phyloP scores from a whole-genome alignment of 2,329 filamentous ascomycete genomes.

The Colletotrichum sansevieriae region DNA sequence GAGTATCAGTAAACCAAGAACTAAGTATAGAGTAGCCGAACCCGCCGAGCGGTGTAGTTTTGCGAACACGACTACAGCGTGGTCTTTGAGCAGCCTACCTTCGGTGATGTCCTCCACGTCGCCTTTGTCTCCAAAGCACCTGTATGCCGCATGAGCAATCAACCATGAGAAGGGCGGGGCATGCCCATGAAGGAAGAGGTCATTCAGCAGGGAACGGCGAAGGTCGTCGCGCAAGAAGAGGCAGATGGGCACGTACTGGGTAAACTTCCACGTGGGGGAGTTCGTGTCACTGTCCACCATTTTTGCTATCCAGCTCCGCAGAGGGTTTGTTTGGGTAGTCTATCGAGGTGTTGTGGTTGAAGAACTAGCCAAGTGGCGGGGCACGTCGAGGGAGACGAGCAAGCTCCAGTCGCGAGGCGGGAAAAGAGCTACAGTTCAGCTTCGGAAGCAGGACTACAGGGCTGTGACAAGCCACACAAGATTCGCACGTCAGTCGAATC shows the following conservation, averaged over 20 bases:
- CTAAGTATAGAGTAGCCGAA: slow-evolving; percentile 23
- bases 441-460: slow-evolving; percentile 8
- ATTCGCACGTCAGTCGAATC: slow-evolving; percentile 9
- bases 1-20: slow-evolving; percentile 46
- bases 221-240: slow-evolving; percentile 9
- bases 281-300: slow-evolving; percentile 97
- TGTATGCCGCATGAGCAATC: slow-evolving; percentile 57
- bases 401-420: slow-evolving; percentile 20
- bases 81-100: slow-evolving; percentile 66
- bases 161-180: slow-evolving; percentile 29
- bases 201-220: background rate
- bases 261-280: slow-evolving; percentile 99
- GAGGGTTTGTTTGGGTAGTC: slow-evolving; percentile 2
- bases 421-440: slow-evolving; percentile 23
- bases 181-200: slow-evolving; percentile 8
- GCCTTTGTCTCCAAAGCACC: slow-evolving; percentile 99
- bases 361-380: slow-evolving; percentile 28
- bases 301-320: slow-evolving; percentile 59
- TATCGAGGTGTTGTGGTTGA: slow-evolving; percentile 11
- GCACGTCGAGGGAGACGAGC: slow-evolving; percentile 24
- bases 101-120: slow-evolving; percentile 99
- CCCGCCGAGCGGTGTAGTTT: background rate
- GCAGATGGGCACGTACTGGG: slow-evolving; percentile 78
- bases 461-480: slow-evolving; percentile 26
- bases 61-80: slow-evolving; percentile 12